Evolutionary conservation across 2,329 filamentous ascomycete genomes (phyloP), one percentile per base, ranked within the genome.

Genomic region (Allantophomopsis cytisporea): DNA sequence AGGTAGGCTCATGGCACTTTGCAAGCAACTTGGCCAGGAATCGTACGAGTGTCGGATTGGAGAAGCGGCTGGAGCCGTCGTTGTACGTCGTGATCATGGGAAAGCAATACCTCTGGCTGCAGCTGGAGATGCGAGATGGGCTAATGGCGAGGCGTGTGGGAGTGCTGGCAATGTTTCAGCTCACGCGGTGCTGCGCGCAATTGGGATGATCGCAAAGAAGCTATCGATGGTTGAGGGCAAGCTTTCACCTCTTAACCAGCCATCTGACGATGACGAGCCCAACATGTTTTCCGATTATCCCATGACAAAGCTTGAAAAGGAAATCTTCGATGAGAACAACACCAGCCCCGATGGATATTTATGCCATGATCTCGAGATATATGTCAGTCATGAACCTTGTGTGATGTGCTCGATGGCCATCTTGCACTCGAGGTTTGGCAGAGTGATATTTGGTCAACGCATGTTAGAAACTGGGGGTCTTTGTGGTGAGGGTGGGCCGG

Each of bases 401-500:
- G 74, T 94, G 43, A 93, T 94, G 74, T 98, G 91, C 61, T 86
- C 83, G 30, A 96, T 96, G 91, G 91, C 85, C 1, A 82, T 96
- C 50, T 69, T 96, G 16, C 88, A 96, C 56, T 95, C 89, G 7
- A 76, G 91, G 38, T 94, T 98, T 69, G 80, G 84, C 35, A 79
- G 82, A 39, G 83, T 88, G 38, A 71, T 94, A 31, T 94, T 94
- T 60, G 76, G 75, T 46, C 70, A 78, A 45, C 74, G 83, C 40
- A 91, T 94, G 82, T 71, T 73, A 36, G 64, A 75, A 46, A 93
- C 83, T 11, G 89, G 89, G 37, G 88, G 85, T 34, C 68, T 95
- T 62, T 82, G 80, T 51, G 80, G 86, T 16, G 86, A 94, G 11
- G 67, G 69, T 50, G 70, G 71, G 45, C 66, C 69, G 50, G 76